Evolutionary conservation across 805 yeast genomes (phyloP), one percentile per base, ranked within the genome.

Genomic region (Sugiyamaella mastotermitis): DNA sequence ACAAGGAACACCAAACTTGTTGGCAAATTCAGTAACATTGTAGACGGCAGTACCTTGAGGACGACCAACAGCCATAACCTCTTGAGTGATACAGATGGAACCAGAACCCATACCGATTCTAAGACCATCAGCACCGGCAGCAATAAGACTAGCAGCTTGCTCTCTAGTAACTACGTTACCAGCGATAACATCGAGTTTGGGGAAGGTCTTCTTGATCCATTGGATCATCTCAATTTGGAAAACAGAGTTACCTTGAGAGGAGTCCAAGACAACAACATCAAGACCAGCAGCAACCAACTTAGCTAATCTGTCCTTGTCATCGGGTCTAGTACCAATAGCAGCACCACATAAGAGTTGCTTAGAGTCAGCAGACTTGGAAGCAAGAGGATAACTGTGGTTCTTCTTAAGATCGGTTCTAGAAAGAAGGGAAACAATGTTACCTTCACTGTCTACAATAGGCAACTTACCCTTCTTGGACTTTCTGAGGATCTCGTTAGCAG

Each of bases 31-130:
- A 49, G 92, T 74, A 40, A 92, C 98, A 51, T 78, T 81, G 74
- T 77, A 88, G 39, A 92, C 97, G 45, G 98, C 98, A 51, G 97
- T 87, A 69, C 97, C 98, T 73, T 92, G 98, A 46, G 98, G 98
- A 76, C 98, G 87, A 69, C 98, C 98, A 70, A 96, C 94, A 37
- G 98, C 98, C 98, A 92, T 92, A 45, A 92, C 98, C 71, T 92
- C 98, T 72, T 92, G 98, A 38, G 98, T 92, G 62, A 92, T 92
- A 76, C 98, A 92, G 63, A 94, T 94, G 47, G 97, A 86, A 58
- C 98, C 98, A 23, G 97, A 85, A 61, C 98, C 98, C 98, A 92
- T 92, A 71, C 98, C 98, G 53, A 92, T 90, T 76, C 97, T 86
- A 57, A 92, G 74, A 63, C 88, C 97, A 64, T 92, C 98, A 38